Conservation (phyloP, 176 grass and related monocot species). For the Bothriochloa decipiens region DNA sequence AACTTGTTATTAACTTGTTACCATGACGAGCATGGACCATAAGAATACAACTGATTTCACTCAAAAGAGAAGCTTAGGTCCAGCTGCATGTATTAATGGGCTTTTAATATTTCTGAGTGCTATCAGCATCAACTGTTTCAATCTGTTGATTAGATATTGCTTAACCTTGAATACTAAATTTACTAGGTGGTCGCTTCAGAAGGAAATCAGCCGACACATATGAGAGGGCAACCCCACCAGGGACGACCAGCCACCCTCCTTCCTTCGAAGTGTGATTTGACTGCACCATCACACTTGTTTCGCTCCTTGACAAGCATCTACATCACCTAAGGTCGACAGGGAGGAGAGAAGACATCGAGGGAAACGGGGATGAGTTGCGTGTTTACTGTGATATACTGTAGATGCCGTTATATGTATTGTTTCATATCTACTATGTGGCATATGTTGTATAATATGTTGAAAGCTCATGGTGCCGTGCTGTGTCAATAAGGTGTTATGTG, state of each 20-base stretch:
- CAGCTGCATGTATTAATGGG: background rate
- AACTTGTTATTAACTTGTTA: no score
- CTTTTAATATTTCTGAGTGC: background rate
- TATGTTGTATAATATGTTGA: no score
- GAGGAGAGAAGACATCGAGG: slow-evolving; percentile 27
- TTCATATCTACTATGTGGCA: no score
- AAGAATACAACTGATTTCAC: slow-evolving; percentile 16
- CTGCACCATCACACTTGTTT: slow-evolving; percentile 28
- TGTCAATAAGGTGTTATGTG: slow-evolving; percentile 16
- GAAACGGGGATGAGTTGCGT: background rate
- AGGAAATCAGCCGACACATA: slow-evolving; percentile 94
- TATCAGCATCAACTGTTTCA: background rate
- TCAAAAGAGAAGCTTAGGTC: background rate
- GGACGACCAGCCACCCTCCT: slow-evolving; percentile 51
- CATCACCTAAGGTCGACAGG: slow-evolving; percentile 22
- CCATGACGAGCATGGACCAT: background rate
- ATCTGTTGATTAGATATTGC: background rate
- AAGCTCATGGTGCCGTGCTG: slow-evolving; percentile 21
- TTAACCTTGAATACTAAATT: slow-evolving; percentile 24
- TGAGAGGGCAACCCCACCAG: slow-evolving; percentile 52
- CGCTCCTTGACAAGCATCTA: slow-evolving; percentile 47
- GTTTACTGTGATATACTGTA: slow-evolving; percentile 42
- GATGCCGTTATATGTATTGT: no score
- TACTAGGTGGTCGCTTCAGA: slow-evolving; percentile 75
- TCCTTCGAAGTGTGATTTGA: slow-evolving; percentile 68